A percentile compares a stretch with the other conserved stretches of the same genome.
These are phyloP conservation scores for Tausonia pullulans DNA, from an alignment of 1,284 basidiomycete genomes.

Conservation along the genomic window DNA sequence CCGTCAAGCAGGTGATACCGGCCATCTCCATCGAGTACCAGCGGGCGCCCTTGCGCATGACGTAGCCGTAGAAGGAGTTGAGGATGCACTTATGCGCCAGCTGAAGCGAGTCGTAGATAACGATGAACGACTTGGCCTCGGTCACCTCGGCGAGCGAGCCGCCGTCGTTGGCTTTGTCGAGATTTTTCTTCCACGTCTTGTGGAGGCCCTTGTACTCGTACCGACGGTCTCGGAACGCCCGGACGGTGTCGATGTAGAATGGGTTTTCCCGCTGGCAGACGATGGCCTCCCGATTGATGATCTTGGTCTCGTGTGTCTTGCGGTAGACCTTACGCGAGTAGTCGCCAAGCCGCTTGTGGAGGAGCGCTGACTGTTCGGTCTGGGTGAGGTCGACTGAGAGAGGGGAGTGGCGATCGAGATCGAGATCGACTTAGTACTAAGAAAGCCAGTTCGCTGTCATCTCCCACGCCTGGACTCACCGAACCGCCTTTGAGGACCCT, in stretches of 20 bases:
- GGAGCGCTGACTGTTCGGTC: constrained; percentile 76
- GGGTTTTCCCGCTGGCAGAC: constrained; percentile 98
- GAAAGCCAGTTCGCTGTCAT: too few relatives aligned
- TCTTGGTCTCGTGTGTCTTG: constrained; percentile 97
- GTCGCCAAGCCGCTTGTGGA: constrained; percentile 95
- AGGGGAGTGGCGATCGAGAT: too few relatives aligned
- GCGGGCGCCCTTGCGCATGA: constrained; percentile 97
- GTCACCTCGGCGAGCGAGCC: constrained; percentile 73
- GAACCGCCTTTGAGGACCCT: constrained; percentile 66
- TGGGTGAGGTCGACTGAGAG: constrained; percentile 56
- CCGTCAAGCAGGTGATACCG: constrained; percentile 96
- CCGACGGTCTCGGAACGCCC: constrained; percentile 90
- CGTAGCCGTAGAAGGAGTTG: constrained; percentile 99
- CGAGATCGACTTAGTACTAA: too few relatives aligned
- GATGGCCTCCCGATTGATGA: constrained; percentile 87
- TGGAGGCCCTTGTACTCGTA: constrained; percentile 99
- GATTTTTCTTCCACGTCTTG: constrained; percentile 99
- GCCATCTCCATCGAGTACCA: constrained; percentile 99
- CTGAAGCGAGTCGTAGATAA: constrained; percentile 99
- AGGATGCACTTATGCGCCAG: constrained; percentile 99
- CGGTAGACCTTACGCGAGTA: constrained; percentile 98
- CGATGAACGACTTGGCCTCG: constrained; percentile 99
- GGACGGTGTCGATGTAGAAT: constrained; percentile 98
- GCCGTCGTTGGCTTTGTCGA: constrained; percentile 60
- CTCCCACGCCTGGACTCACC: too few relatives aligned